These are phyloP conservation scores for Bacidia gigantensis DNA, from an alignment of 495 filamentous ascomycete species.

Conservation along the genomic window DNA sequence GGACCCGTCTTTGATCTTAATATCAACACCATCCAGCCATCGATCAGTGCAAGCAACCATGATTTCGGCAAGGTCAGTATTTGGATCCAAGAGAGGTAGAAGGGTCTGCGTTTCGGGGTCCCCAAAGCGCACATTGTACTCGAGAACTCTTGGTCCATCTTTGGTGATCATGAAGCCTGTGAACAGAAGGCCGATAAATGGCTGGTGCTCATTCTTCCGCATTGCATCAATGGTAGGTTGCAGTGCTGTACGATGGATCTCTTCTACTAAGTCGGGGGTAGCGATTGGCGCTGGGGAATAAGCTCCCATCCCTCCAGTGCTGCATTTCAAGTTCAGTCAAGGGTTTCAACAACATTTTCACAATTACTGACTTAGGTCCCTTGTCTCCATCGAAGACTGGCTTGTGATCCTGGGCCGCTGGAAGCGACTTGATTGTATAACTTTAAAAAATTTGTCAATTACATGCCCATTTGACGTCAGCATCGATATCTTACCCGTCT, in stretches of 20 bases:
- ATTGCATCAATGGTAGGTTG: slow-evolving; percentile 85
- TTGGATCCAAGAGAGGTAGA: slow-evolving; percentile 60
- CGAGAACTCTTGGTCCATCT: slow-evolving; percentile 72
- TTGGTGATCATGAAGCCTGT: slow-evolving; percentile 94
- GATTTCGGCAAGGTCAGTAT: slow-evolving; percentile 80
- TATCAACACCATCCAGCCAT: slow-evolving; percentile 53
- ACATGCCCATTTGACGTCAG: too few relatives aligned
- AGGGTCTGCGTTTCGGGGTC: slow-evolving; percentile 95
- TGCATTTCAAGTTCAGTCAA: slow-evolving; percentile 23
- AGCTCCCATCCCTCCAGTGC: slow-evolving; percentile 97
- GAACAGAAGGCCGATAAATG: slow-evolving; percentile 80
- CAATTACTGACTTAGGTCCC: slow-evolving; percentile 36
- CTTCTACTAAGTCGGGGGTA: slow-evolving; percentile 54
- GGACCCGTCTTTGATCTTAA: slow-evolving; percentile 53
- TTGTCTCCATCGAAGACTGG: slow-evolving; percentile 79
- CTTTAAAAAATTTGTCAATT: too few relatives aligned
- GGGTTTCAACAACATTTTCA: not conserved
- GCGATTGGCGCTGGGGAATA: slow-evolving; percentile 85
- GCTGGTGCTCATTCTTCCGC: slow-evolving; percentile 54
- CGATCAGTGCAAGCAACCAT: slow-evolving; percentile 75
- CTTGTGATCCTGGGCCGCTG: slow-evolving; percentile 94
- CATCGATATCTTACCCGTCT: too few relatives aligned
- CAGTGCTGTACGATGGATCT: slow-evolving; percentile 69
- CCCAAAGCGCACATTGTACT: slow-evolving; percentile 95
- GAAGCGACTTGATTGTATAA: slow-evolving; percentile 72